Percentiles rank a stretch among this genome's conserved stretches.
Evolutionary conservation across 345 rosid species (phyloP).

Genomic region (Streptanthus diversifolius): DNA sequence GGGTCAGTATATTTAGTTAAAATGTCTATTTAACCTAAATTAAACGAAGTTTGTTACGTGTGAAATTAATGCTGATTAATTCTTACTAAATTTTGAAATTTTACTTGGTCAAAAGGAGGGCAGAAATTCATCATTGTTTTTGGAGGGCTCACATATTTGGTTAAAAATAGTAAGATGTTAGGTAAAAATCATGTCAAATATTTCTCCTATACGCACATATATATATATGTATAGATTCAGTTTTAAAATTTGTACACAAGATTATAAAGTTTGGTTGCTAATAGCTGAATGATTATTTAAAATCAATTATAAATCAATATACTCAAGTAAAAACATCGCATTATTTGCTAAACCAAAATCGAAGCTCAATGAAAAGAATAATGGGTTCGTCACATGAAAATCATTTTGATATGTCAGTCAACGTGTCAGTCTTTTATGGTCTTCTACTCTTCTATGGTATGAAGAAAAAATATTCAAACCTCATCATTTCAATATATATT

Average conservation of each 20-base stretch:
- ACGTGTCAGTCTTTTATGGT: conserved; percentile 15
- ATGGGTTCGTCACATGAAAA: neutral
- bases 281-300: neutral
- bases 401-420: neutral
- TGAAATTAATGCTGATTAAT: neutral
- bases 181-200: neutral
- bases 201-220: neutral
- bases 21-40: neutral
- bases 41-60: conserved; percentile 2
- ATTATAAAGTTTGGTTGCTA: neutral
- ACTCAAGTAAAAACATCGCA: neutral
- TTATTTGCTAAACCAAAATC: neutral
- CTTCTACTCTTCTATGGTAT: neutral
- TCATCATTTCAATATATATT: neutral
- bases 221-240: neutral
- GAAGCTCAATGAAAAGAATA: neutral
- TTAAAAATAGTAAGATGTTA: conserved; percentile 4
- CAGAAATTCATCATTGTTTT: neutral
- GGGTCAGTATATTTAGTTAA: conserved; percentile 4
- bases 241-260: neutral
- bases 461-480: neutral
- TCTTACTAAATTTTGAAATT: conserved; percentile 1
- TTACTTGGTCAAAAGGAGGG: conserved; percentile 14
- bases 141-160: neutral
- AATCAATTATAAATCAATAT: too few relatives aligned